These are phyloP conservation scores for Macadamia integrifolia DNA, from an alignment of 164 flowering plant genomes.

Conservation along the genomic window DNA sequence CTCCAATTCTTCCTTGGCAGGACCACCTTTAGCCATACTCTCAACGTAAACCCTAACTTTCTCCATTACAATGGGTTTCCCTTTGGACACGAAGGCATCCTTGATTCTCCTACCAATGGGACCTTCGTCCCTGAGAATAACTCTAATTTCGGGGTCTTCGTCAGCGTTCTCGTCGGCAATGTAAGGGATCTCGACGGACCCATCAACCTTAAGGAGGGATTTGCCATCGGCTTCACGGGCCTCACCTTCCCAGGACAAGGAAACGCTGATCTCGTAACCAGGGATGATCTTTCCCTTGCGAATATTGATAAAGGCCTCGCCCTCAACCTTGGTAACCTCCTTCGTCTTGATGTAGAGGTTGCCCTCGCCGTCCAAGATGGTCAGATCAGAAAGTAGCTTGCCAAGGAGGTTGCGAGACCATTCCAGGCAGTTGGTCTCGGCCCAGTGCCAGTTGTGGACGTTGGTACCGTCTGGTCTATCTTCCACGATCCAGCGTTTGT, in stretches of 20 bases:
- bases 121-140: conserved; percentile 69
- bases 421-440: conserved; percentile 87
- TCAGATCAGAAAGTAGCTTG: conserved; percentile 43
- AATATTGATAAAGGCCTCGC: conserved; percentile 92
- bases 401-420: conserved; percentile 66
- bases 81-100: conserved; percentile 65
- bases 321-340: conserved; percentile 54
- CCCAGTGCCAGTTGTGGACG: conserved; percentile 99
- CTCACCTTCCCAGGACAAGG: conserved; percentile 71
- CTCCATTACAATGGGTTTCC: conserved; percentile 62
- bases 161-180: conserved; percentile 94
- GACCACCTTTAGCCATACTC: conserved; percentile 87
- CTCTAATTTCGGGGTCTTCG: conserved; percentile 77
- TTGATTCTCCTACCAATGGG: conserved; percentile 61
- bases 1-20: conserved; percentile 82
- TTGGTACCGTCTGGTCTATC: conserved; percentile 94
- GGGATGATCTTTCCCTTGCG: conserved; percentile 97
- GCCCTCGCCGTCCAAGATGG: conserved; percentile 67
- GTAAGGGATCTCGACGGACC: conserved; percentile 76
- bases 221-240: conserved; percentile 55
- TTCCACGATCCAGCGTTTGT: conserved; percentile 97
- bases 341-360: conserved; percentile 49
- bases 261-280: conserved; percentile 70
- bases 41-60: conserved; percentile 73
- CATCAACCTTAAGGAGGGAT: conserved; percentile 45